A percentile compares a stretch with the other conserved stretches of the same genome.
Conservation (phyloP, 129 eudicot genomes). For the Logfia minima region DNA sequence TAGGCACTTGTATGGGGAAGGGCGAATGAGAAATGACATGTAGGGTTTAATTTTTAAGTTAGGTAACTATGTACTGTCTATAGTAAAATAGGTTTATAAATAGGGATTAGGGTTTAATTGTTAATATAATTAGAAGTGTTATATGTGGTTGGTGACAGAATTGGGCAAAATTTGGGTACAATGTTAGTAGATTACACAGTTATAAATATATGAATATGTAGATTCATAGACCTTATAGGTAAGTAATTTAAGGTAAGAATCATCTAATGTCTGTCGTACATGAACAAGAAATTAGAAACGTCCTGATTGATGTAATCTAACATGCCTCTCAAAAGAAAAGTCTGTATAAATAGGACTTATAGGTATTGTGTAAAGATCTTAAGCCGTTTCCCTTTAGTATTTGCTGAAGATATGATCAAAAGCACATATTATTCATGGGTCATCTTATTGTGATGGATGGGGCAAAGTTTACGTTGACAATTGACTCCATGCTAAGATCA, state of each 20-base stretch:
- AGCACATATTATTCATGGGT: background rate
- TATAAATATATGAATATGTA: background rate
- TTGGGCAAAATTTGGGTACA: background rate
- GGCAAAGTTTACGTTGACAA: background rate
- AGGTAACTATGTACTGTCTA: no score
- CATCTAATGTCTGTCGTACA: no score
- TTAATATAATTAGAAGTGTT: background rate
- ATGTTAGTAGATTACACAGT: background rate
- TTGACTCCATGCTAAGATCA: background rate
- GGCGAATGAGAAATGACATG: no score
- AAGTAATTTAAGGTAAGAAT: background rate
- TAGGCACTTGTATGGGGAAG: no score
- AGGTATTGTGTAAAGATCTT: background rate
- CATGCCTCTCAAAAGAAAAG: no score
- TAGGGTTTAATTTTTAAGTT: no score
- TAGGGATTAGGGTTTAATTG: no score
- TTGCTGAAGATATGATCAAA: background rate
- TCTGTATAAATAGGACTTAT: background rate
- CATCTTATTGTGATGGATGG: background rate
- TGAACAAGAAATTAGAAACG: no score
- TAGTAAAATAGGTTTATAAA: no score
- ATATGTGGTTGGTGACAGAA: slow-evolving; percentile 11
- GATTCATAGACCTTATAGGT: background rate
- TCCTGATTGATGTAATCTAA: background rate
- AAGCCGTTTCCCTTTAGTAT: background rate